phyloP scores from a whole-genome alignment of 495 filamentous ascomycete genomes.

The Aspergillus panamensis region DNA sequence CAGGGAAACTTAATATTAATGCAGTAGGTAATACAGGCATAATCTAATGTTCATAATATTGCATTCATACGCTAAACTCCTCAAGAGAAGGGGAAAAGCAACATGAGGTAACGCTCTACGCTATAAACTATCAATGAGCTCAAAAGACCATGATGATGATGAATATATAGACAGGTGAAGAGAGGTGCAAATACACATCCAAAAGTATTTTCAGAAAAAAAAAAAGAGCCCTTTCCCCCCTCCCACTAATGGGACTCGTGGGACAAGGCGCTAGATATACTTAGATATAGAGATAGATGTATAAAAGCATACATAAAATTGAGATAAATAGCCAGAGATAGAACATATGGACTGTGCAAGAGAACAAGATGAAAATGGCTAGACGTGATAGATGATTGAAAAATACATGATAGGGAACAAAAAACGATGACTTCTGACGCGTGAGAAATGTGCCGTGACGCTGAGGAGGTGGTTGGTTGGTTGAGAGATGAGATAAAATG shows the following conservation, averaged over 20 bases:
- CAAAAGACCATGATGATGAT: not conserved
- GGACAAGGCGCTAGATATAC: too few relatives aligned
- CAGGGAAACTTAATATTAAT: too few relatives aligned
- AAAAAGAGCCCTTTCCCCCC: too few relatives aligned
- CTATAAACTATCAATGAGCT: too few relatives aligned
- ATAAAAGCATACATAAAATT: not conserved
- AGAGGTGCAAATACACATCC: not conserved
- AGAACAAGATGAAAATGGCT: not conserved
- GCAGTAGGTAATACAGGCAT: too few relatives aligned
- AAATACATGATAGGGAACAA: not conserved
- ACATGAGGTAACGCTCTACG: too few relatives aligned
- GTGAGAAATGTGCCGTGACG: too few relatives aligned
- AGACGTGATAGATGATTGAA: not conserved
- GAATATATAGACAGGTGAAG: constrained; percentile 4
- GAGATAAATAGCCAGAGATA: not conserved
- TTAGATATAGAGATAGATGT: not conserved
- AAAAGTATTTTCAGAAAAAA: not conserved
- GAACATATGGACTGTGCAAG: not conserved
- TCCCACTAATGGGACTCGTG: too few relatives aligned
- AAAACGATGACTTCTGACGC: not conserved
- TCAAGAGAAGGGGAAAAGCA: too few relatives aligned
- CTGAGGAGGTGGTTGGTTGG: not conserved
- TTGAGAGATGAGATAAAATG: not conserved
- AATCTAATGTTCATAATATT: too few relatives aligned
- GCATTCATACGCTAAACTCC: too few relatives aligned